Conservation (phyloP, 2,329 filamentous ascomycete genomes). For the Arthroderma sp. region DNA sequence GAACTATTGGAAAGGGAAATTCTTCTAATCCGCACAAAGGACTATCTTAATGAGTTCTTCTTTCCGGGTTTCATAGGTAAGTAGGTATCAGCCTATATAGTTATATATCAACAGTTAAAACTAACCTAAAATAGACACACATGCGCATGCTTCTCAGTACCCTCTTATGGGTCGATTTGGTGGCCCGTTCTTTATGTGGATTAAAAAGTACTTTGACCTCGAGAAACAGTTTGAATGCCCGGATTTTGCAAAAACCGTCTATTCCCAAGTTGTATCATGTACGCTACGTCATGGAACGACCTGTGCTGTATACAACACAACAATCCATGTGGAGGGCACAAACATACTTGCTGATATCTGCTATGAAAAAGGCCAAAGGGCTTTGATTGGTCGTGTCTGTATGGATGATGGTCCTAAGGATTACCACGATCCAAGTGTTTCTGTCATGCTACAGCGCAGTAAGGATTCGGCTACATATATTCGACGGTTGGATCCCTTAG, state of each 20-base stretch:
- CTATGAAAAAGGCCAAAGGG: constrained; percentile 63
- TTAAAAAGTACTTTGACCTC: constrained; percentile 89
- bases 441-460: constrained; percentile 53
- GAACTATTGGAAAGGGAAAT: too few relatives aligned
- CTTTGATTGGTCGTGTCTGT: constrained; percentile 85
- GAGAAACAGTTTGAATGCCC: constrained; percentile 54
- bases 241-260: constrained; percentile 39
- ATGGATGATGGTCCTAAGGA: constrained; percentile 62
- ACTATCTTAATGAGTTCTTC: constrained; percentile 29
- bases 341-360: constrained; percentile 82
- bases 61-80: constrained; percentile 37
- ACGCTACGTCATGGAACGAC: constrained; percentile 87
- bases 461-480: constrained; percentile 52
- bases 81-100: too few relatives aligned
- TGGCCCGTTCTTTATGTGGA: constrained; percentile 86
- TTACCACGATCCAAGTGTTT: constrained; percentile 69
- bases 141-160: constrained; percentile 90
- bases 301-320: constrained; percentile 84
- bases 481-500: constrained; percentile 49
- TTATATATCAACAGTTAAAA: too few relatives aligned
- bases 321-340: constrained; percentile 73
- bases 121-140: constrained; percentile 54
- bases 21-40: too few relatives aligned
- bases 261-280: constrained; percentile 61
- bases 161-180: constrained; percentile 91